A percentile compares a stretch with the other conserved stretches of the same genome.
Conservation (phyloP, 2,329 filamentous ascomycete species). For the Orbilia oligospora region DNA sequence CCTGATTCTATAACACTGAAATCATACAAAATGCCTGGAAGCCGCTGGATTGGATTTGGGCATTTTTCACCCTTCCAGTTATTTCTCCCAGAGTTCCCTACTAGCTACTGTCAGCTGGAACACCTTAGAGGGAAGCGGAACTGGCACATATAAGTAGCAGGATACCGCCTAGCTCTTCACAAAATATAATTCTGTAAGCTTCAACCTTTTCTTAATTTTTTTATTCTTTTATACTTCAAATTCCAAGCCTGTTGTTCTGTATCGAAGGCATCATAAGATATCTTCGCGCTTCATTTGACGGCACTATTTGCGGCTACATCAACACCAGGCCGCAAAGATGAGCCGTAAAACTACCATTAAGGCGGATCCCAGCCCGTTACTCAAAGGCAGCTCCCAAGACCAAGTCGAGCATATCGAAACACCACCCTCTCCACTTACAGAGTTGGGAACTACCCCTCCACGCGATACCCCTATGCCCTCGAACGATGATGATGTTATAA, state of each 20-base stretch:
- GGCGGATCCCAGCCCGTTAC: slow-evolving; percentile 13
- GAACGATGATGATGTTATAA: slow-evolving; percentile 6
- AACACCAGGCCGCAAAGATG: slow-evolving; percentile 2
- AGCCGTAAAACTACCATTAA: slow-evolving; percentile 25
- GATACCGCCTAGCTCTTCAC: not conserved
- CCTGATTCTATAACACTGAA: not conserved
- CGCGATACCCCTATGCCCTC: slow-evolving; percentile 20
- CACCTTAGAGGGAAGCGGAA: slow-evolving; percentile 1
- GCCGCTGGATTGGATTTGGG: slow-evolving; percentile 38
- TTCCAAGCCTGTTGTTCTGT: not conserved
- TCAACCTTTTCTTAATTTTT: not conserved
- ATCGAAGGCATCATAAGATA: not conserved
- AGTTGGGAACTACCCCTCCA: not conserved
- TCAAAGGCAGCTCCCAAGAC: not conserved
- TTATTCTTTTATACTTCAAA: slow-evolving; percentile 1
- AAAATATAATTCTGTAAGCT: slow-evolving; percentile 2
- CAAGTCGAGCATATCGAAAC: slow-evolving; percentile 12
- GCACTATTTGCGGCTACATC: not conserved
- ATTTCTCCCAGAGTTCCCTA: slow-evolving; percentile 10
- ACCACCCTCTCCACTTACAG: slow-evolving; percentile 37
- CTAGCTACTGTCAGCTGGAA: slow-evolving; percentile 1
- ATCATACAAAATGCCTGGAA: slow-evolving; percentile 59
- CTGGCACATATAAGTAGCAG: slow-evolving; percentile 49
- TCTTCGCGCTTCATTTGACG: not conserved
- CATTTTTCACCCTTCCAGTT: slow-evolving; percentile 35